A percentile compares a stretch with the other conserved stretches of the same genome.
phyloP scores from a whole-genome alignment of 768 basidiomycete genomes.

The Leccinellum albellum region DNA sequence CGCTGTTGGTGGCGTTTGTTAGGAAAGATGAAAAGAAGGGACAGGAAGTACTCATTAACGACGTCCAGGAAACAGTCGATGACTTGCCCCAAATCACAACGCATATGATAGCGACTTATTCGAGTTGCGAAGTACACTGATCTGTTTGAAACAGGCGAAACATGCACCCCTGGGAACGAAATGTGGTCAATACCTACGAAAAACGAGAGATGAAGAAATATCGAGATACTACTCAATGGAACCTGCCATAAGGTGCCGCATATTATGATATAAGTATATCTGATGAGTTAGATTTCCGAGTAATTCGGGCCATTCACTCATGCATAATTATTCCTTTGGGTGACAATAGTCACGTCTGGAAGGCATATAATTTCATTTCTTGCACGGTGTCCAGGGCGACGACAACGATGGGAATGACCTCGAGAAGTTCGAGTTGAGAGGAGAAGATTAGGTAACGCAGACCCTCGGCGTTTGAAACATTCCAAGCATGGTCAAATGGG shows the following conservation, averaged over 20 bases:
- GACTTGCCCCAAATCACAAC: not conserved
- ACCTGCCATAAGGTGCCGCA: not conserved
- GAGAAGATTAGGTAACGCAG: not conserved
- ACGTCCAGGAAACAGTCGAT: not conserved
- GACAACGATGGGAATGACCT: not conserved
- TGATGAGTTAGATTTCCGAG: not conserved
- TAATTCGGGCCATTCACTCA: too few relatives aligned
- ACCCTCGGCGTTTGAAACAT: not conserved
- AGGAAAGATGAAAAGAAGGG: not conserved
- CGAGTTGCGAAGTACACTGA: not conserved
- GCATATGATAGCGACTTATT: not conserved
- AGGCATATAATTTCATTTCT: not conserved
- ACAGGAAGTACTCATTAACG: not conserved
- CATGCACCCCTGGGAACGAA: not conserved
- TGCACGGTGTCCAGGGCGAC: not conserved
- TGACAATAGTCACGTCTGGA: not conserved
- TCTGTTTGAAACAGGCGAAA: not conserved
- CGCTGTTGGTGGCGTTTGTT: not conserved
- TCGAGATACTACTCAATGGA: not conserved
- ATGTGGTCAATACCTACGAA: not conserved
- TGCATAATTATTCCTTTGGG: not conserved
- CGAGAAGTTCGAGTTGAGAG: not conserved
- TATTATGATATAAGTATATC: not conserved
- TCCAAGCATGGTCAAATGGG: not conserved
- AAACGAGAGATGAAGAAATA: not conserved